Base-by-base conservation (phyloP, 2,329 filamentous ascomycete species). In the Ophiocordyceps unilateralis region DNA sequence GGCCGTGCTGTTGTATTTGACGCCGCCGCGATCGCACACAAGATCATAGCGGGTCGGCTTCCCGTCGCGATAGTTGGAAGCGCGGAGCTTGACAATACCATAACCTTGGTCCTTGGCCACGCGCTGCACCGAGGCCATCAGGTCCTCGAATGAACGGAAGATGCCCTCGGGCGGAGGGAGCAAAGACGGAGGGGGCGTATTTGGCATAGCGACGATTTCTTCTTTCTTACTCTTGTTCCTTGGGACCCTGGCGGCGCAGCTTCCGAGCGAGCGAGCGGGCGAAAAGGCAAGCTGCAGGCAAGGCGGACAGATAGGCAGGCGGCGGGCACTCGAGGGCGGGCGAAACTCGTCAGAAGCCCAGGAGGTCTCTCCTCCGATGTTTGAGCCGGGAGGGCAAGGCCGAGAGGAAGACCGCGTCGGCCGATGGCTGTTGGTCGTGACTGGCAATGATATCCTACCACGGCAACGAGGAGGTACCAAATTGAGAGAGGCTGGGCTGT, bases 1-100 rank as follows among this genome's bases (percentile, higher is more conserved):
- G 8, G 74, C 74, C 1, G 74, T 78, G 58, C 73, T 77, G 60
- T 65, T 75, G 59, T 78, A 78, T 58, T 77, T 78, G 54, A 78
- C 74, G 46, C 74, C 74, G 43, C 74, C 74, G 36, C 74, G 72
- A 49, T 78, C 74, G 58, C 74, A 78, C 28, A 78, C 74, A 11
- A 78, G 63, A 48, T 78, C 74, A 57, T 76, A 78, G 15, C 74
- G 69, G 19, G 74, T 77, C 1, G 74, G 72, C 50, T 76, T 76
- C 46, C 71, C 69, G 43, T 78, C 74, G 39, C 74, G 72, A 50
- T 78, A 78, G 58, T 78, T 78, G 51, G 72, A 76, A 5, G 74
- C 72, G 30, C 74, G 69, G 11, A 78, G 62, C 60, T 78, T 78
- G 49, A 78, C 74, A 14, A 78, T 72, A 34, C 72, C 72, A 48